Conservation (phyloP, 768 basidiomycete genomes). For the Lentinula raphanica region DNA sequence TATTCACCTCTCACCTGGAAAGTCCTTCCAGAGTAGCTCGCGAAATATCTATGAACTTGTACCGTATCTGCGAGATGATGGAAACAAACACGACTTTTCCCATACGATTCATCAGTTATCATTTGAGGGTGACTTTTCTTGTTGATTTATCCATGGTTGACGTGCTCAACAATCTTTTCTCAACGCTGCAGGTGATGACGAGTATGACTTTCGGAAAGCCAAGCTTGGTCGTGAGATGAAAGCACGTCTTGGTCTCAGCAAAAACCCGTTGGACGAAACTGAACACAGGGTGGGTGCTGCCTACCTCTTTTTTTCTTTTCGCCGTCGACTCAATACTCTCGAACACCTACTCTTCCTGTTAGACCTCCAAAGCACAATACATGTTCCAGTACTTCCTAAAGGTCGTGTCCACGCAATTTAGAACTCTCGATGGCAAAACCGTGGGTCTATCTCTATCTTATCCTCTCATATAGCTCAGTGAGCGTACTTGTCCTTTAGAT, state of each 20-base stretch:
- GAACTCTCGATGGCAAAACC: conserved; percentile 67
- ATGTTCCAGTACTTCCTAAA: conserved; percentile 99
- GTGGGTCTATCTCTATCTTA: conserved; percentile 34
- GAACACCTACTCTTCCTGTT: neutral
- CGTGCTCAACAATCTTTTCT: neutral
- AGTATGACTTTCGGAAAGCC: conserved; percentile 68
- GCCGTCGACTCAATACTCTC: neutral
- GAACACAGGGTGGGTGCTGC: conserved; percentile 44
- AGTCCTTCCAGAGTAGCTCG: conserved; percentile 85
- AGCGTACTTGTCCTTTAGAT: conserved; percentile 40
- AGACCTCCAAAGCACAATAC: conserved; percentile 78
- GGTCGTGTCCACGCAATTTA: conserved; percentile 94
- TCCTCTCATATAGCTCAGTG: neutral
- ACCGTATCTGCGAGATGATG: conserved; percentile 87
- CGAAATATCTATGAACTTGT: conserved; percentile 85
- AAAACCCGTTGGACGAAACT: conserved; percentile 71
- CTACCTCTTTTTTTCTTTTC: neutral
- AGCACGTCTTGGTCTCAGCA: conserved; percentile 64
- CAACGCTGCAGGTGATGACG: conserved; percentile 57
- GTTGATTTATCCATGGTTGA: neutral
- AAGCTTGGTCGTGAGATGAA: conserved; percentile 58
- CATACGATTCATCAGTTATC: conserved; percentile 78
- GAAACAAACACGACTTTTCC: conserved; percentile 89
- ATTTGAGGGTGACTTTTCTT: conserved; percentile 51
- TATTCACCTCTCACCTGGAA: conserved; percentile 90